Evolutionary conservation across 345 rosid genomes (phyloP).

Genomic region (Hibiscus trionum): DNA sequence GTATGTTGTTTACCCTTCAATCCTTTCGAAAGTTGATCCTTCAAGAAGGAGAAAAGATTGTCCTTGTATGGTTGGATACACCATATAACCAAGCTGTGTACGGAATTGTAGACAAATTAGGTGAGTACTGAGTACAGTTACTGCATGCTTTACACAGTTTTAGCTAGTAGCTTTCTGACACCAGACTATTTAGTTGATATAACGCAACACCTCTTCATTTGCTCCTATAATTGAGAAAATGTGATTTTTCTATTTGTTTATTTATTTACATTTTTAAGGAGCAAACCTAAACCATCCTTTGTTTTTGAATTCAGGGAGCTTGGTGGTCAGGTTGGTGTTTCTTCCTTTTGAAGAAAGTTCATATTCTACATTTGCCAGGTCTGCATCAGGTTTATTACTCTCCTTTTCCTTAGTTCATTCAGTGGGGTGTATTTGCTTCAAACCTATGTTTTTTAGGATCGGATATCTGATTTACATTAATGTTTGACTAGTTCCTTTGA

Average conservation of each 20-base stretch:
- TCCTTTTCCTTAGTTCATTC: constrained; percentile 21
- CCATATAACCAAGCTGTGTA: constrained; percentile 95
- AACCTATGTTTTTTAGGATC: not conserved
- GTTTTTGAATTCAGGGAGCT: constrained; percentile 53
- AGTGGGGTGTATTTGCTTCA: not conserved
- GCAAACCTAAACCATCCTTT: constrained; percentile 11
- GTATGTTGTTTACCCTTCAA: constrained; percentile 72
- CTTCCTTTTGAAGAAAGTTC: constrained; percentile 98
- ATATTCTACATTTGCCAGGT: constrained; percentile 90
- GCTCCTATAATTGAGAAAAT: constrained; percentile 2
- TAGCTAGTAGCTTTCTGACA: not conserved
- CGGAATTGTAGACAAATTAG: constrained; percentile 89
- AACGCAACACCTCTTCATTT: constrained; percentile 8
- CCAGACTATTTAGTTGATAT: constrained; percentile 8
- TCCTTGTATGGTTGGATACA: constrained; percentile 93
- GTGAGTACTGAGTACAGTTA: constrained; percentile 27
- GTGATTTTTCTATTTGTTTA: not conserved
- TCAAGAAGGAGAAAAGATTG: constrained; percentile 93
- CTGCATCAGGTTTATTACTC: constrained; percentile 86
- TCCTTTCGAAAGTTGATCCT: constrained; percentile 81
- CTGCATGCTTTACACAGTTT: constrained; percentile 1
- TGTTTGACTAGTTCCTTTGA: not conserved
- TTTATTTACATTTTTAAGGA: not conserved
- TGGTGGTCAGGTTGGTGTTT: constrained; percentile 89
- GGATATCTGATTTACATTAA: not conserved